A percentile compares a stretch with the other conserved stretches of the same genome.
Conservation (phyloP, 2,329 filamentous ascomycete species). For the Claviceps digitariae region DNA sequence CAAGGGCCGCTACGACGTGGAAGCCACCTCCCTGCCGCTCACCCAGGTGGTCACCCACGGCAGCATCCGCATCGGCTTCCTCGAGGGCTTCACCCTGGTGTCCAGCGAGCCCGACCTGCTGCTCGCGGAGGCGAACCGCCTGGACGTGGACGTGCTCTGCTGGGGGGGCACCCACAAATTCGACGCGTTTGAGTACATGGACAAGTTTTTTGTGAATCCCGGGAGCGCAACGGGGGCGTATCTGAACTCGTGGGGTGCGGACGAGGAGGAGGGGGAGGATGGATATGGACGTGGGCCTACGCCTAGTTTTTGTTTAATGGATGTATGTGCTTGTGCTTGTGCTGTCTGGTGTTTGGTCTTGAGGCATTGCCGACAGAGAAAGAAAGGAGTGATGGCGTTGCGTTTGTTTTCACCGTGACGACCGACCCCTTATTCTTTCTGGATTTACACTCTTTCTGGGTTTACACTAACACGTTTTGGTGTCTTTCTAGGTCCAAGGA, state of each 20-base stretch:
- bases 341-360: background rate
- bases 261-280: slow-evolving; percentile 38
- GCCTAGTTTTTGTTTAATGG: slow-evolving; percentile 94
- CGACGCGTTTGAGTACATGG: slow-evolving; percentile 60
- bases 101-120: slow-evolving; percentile 53
- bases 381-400: background rate
- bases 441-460: background rate
- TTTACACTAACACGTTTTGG: background rate
- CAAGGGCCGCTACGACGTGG: slow-evolving; percentile 53
- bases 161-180: slow-evolving; percentile 56
- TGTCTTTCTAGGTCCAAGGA: slow-evolving; percentile 63
- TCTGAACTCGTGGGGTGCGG: slow-evolving; percentile 42
- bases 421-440: background rate
- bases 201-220: slow-evolving; percentile 61
- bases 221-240: slow-evolving; percentile 54
- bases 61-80: slow-evolving; percentile 50
- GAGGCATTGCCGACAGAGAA: background rate
- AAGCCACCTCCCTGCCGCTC: slow-evolving; percentile 50
- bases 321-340: slow-evolving; percentile 49
- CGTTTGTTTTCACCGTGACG: too few relatives aligned
- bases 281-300: slow-evolving; percentile 33
- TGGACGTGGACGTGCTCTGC: slow-evolving; percentile 57
- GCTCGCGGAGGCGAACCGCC: slow-evolving; percentile 52
- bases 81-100: slow-evolving; percentile 56
- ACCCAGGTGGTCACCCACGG: slow-evolving; percentile 55